These are phyloP conservation scores for Primulina huaijiensis DNA, from an alignment of 257 asterid genomes.

Conservation along the genomic window DNA sequence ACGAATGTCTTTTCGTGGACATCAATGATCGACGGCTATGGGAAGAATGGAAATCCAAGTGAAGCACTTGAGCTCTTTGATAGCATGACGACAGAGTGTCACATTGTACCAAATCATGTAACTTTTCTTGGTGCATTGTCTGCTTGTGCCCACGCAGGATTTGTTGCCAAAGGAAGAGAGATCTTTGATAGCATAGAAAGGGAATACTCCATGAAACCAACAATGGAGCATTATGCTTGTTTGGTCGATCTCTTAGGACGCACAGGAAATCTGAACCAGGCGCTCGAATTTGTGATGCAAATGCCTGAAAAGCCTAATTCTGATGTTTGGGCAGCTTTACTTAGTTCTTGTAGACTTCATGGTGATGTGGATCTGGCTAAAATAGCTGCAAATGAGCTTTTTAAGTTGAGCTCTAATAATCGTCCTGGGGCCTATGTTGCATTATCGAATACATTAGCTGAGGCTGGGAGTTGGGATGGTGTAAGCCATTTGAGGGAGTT, in stretches of 20 bases:
- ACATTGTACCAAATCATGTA: constrained; percentile 57
- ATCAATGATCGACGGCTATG: constrained; percentile 93
- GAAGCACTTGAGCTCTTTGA: constrained; percentile 64
- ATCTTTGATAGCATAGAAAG: constrained; percentile 60
- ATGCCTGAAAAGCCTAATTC: constrained; percentile 70
- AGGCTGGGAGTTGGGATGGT: constrained; percentile 83
- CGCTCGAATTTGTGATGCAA: constrained; percentile 55
- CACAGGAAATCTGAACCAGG: constrained; percentile 63
- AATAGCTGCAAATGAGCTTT: constrained; percentile 76
- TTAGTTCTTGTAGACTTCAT: constrained; percentile 72
- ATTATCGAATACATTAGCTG: constrained; percentile 75
- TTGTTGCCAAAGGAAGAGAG: constrained; percentile 59
- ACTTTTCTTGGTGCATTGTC: constrained; percentile 78
- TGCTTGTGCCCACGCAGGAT: constrained; percentile 86
- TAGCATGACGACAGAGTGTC: constrained; percentile 39
- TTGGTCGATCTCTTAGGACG: constrained; percentile 86
- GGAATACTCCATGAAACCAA: constrained; percentile 62
- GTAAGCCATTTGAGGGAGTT: constrained; percentile 77
- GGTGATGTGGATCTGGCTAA: constrained; percentile 83
- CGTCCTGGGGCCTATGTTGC: constrained; percentile 86
- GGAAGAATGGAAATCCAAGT: constrained; percentile 71
- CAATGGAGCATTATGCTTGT: constrained; percentile 90
- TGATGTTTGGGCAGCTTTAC: constrained; percentile 88
- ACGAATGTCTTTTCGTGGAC: constrained; percentile 88
- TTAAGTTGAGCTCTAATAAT: constrained; percentile 36